Percentiles rank a stretch among this genome's conserved stretches.
Conservation (phyloP, 495 filamentous ascomycete genomes). For the Parachaetomium inaequale region DNA sequence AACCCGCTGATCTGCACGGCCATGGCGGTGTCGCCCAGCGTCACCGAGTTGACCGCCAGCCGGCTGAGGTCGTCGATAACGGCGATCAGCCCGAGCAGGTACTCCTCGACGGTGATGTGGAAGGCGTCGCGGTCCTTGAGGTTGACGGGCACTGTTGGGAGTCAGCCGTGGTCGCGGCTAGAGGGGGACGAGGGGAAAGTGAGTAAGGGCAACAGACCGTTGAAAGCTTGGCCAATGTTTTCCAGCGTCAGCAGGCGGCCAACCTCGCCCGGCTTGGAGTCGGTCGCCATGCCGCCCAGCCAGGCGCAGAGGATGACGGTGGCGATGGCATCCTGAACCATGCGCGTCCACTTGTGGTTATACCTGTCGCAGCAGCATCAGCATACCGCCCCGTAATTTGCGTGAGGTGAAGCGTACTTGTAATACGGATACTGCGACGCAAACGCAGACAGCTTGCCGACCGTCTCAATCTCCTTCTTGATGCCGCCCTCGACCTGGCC, state of each 20-base stretch:
- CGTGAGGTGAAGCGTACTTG: constrained; percentile 52
- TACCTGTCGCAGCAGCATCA: constrained; percentile 45
- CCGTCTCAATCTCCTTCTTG: constrained; percentile 51
- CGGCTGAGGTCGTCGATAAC: constrained; percentile 89
- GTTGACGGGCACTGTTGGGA: constrained; percentile 78
- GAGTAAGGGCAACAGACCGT: constrained; percentile 50
- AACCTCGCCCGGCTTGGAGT: constrained; percentile 38
- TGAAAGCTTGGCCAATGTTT: constrained; percentile 72
- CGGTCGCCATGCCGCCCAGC: constrained; percentile 59
- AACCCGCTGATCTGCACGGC: constrained; percentile 85
- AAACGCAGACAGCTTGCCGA: constrained; percentile 60
- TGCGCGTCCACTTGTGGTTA: constrained; percentile 78
- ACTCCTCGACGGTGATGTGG: constrained; percentile 95
- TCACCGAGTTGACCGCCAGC: constrained; percentile 94
- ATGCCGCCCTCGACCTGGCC: constrained; percentile 55
- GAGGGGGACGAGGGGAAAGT: not conserved
- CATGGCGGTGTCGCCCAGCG: constrained; percentile 78
- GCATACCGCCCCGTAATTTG: not conserved
- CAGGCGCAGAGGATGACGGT: constrained; percentile 72
- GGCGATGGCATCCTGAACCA: constrained; percentile 76
- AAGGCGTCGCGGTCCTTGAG: constrained; percentile 86
- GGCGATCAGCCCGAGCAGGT: constrained; percentile 78
- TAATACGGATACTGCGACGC: constrained; percentile 89
- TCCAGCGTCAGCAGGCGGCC: constrained; percentile 81
- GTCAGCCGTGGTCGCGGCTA: not conserved